These are phyloP conservation scores for Suillus clintonianus DNA, from an alignment of 768 basidiomycete genomes.

Conservation along the genomic window DNA sequence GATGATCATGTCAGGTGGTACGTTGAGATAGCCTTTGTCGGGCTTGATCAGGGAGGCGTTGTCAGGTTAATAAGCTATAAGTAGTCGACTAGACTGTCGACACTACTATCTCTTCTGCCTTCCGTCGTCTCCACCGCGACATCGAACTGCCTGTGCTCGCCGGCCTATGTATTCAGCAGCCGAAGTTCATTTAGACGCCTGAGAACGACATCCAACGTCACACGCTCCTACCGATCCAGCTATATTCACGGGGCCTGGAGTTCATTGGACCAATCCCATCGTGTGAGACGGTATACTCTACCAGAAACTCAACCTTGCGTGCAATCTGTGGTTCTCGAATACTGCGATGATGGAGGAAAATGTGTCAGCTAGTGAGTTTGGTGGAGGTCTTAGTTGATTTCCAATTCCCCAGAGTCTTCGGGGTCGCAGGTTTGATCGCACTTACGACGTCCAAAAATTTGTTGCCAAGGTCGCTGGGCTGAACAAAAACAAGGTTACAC, in stretches of 20 bases:
- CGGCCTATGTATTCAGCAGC: neutral
- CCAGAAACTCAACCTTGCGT: neutral
- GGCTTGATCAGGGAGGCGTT: neutral
- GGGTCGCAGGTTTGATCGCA: neutral
- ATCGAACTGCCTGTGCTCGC: neutral
- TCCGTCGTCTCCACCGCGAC: neutral
- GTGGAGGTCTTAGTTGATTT: neutral
- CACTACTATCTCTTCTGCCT: neutral
- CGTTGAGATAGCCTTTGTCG: neutral
- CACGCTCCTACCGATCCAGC: neutral
- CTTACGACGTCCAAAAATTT: neutral
- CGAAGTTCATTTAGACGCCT: neutral
- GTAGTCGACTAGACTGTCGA: neutral
- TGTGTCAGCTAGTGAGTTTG: neutral
- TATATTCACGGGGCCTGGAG: neutral
- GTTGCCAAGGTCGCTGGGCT: neutral
- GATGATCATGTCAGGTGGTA: slow-evolving; percentile 1
- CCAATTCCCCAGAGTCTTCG: slow-evolving; percentile 5
- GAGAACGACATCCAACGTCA: neutral
- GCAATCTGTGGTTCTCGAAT: neutral
- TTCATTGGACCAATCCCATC: neutral
- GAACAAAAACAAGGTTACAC: neutral
- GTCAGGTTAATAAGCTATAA: neutral
- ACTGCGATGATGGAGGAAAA: neutral
- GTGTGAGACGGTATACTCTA: neutral